Percentiles rank a stretch among this genome's conserved stretches.
These are phyloP conservation scores for Xylaria sp. DNA, from an alignment of 2,329 filamentous ascomycete genomes.

Conservation along the genomic window DNA sequence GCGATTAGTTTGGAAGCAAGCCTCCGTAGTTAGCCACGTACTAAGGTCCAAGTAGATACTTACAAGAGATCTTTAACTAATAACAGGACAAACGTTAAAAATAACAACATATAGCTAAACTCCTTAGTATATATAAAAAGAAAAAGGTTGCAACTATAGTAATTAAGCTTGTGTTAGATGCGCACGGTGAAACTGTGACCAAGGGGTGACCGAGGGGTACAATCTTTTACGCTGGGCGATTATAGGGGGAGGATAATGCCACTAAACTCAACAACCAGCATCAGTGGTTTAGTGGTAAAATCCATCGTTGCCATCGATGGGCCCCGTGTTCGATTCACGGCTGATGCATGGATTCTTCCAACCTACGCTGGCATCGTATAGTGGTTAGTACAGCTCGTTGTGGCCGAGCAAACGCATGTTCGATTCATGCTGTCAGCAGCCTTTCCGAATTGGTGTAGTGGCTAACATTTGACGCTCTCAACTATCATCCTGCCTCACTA, in stretches of 20 bases:
- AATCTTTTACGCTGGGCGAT: not conserved
- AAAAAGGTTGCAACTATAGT: not conserved
- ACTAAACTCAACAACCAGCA: constrained; percentile 34
- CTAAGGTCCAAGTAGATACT: not conserved
- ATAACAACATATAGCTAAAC: not conserved
- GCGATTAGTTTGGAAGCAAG: not conserved
- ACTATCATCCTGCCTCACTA: not conserved
- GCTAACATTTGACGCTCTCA: constrained; percentile 52
- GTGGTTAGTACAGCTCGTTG: constrained; percentile 17
- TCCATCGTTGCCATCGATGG: constrained; percentile 65
- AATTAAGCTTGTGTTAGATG: not conserved
- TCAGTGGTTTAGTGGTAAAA: constrained; percentile 64
- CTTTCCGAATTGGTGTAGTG: constrained; percentile 52
- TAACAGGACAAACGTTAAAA: not conserved
- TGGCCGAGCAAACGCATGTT: constrained; percentile 16
- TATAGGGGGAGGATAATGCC: not conserved
- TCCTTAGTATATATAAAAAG: not conserved
- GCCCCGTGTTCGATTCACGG: constrained; percentile 60
- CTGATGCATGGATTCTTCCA: constrained; percentile 48
- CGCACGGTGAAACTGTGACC: not conserved
- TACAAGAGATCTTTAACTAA: not conserved
- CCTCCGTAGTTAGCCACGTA: not conserved
- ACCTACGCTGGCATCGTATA: constrained; percentile 9
- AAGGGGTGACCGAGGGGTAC: too few species aligned
- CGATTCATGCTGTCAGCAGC: constrained; percentile 11